Evolutionary conservation across 495 filamentous ascomycete genomes (phyloP), one percentile per base, ranked within the genome.

Genomic region (Penicillium herquei): DNA sequence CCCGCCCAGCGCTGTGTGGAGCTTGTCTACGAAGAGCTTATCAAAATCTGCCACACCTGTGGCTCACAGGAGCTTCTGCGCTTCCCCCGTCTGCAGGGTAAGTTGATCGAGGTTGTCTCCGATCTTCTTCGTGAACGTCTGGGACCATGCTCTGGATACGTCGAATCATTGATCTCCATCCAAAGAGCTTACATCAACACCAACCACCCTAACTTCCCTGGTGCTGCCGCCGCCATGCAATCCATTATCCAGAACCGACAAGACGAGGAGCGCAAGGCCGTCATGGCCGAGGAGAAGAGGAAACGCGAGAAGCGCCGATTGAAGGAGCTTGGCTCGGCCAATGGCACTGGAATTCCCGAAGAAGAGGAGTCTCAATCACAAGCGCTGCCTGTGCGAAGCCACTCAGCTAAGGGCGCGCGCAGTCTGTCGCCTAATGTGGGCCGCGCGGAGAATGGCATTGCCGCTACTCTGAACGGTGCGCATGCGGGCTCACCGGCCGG

Each of bases 111-210:
- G 70, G 94, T 97, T 7, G 94, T 99, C 1, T 97, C 93, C 7
- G 94, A 99, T 67, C 86, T 99, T 42, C 83, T 99, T 44, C 86
- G 94, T 45, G 94, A 99, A 71, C 83, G 92, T 40, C 75, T 98
- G 30, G 93, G 95, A 1, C 94, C 94, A 13, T 84, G 89, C 49
- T 93, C 92, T 6, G 76, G 65, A 26, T 99, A 99, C 63, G 94
- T 99, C 6, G 94, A 96, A 66, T 96, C 91, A 18, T 81, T 99
- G 39, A 99, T 98, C 40, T 86, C 93, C 10, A 99, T 99, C 33
- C 94, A 99, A 72, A 82, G 94, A 55, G 94, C 94, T 13, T 99
- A 99, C 70, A 97, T 99, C 71, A 99, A 99, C 72, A 99, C 94
- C 39, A 99, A 99, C 67, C 94, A 99, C 62, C 94, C 94, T 33